Base-by-base conservation (phyloP, 2,329 filamentous ascomycete species). In the Apiospora aurea region DNA sequence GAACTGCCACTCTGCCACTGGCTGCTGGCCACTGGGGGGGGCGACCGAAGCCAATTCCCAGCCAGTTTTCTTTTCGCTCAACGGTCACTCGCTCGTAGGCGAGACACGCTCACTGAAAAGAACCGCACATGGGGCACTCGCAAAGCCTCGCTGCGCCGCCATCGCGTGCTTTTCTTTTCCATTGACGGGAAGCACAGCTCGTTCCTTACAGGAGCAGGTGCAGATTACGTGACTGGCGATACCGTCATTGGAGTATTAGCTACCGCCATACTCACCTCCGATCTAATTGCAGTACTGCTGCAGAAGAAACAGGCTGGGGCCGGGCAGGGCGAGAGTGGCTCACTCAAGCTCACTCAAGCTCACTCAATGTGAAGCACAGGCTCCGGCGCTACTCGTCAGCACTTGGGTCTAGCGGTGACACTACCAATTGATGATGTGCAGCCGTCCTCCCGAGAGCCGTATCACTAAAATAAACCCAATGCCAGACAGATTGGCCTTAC, bases 351-450 rank as follows among this genome's bases (percentile, higher is more conserved):
- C 26, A 29, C 26, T 3, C 26, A 29, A 29, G 34, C 34, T 64
- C 57, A 64, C 57, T 64, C 18, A 64, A 64, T 41, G 34, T 64
- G 57, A 64, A 41, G 57, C 57, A 64, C 57, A n/a, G 29, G 57
- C 57, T 61, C 57, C 57, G 57, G 57, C 57, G 57, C 57, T 64
- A 64, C 29, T 64, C 57, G 57, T 64, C 29, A 64, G 57, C 18
- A 64, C 34, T 21, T 21, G 34, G 57, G 34, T 64, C 29, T 41
- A 64, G 57, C 57, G 57, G 57, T 64, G 34, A 64, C 57, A 34
- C 57, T 64, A 64, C 34, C 57, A 64, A n/a, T 64, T 34, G 57
- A 64, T 64, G 57, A 64, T 29, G 21, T 64, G 57, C 57, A 64
- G 57, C 57, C 57, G 57, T 41, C 18, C 11, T 64, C 18, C 57